Conservation (phyloP, 2,329 filamentous ascomycete species). For the Graphilbum sp. region DNA sequence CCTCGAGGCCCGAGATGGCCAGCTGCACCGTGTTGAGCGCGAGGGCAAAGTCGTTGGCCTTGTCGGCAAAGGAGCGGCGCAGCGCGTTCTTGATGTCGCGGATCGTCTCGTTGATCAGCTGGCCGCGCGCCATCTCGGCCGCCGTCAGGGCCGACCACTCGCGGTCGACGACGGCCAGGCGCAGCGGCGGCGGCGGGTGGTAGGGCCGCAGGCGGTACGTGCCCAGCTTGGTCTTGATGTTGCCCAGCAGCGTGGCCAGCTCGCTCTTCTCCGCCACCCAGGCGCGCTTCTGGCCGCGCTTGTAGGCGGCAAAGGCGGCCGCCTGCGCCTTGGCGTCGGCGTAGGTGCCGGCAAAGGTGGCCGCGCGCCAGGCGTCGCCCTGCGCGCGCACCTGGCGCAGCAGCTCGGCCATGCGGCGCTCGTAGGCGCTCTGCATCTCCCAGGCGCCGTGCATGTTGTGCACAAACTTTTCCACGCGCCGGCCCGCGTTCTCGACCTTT, state of each 20-base stretch:
- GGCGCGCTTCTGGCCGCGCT: slow-evolving; percentile 73
- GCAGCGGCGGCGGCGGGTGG: slow-evolving; percentile 71
- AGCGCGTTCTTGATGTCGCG: slow-evolving; percentile 96
- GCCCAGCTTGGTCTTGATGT: slow-evolving; percentile 96
- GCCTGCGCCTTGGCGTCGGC: slow-evolving; percentile 80
- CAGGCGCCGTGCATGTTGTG: slow-evolving; percentile 98
- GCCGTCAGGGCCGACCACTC: slow-evolving; percentile 70
- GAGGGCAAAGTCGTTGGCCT: slow-evolving; percentile 94
- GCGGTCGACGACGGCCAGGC: slow-evolving; percentile 63
- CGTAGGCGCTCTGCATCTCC: slow-evolving; percentile 98
- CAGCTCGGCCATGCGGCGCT: slow-evolving; percentile 74
- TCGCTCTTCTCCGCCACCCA: slow-evolving; percentile 99
- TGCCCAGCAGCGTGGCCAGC: slow-evolving; percentile 77
- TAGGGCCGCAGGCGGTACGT: slow-evolving; percentile 88
- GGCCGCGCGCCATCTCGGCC: slow-evolving; percentile 74
- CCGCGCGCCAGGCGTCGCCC: slow-evolving; percentile 57
- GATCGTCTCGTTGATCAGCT: slow-evolving; percentile 95
- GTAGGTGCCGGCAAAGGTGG: slow-evolving; percentile 83
- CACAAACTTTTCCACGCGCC: slow-evolving; percentile 95
- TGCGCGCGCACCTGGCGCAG: slow-evolving; percentile 60
- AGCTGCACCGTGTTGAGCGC: slow-evolving; percentile 89
- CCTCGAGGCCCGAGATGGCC: slow-evolving; percentile 91
- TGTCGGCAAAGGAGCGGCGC: slow-evolving; percentile 85
- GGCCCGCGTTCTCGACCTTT: slow-evolving; percentile 90
- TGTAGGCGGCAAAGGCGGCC: slow-evolving; percentile 70